These are phyloP conservation scores for Nakaseomyces sp. DNA, from an alignment of 1,139 yeast genomes.

Conservation along the genomic window DNA sequence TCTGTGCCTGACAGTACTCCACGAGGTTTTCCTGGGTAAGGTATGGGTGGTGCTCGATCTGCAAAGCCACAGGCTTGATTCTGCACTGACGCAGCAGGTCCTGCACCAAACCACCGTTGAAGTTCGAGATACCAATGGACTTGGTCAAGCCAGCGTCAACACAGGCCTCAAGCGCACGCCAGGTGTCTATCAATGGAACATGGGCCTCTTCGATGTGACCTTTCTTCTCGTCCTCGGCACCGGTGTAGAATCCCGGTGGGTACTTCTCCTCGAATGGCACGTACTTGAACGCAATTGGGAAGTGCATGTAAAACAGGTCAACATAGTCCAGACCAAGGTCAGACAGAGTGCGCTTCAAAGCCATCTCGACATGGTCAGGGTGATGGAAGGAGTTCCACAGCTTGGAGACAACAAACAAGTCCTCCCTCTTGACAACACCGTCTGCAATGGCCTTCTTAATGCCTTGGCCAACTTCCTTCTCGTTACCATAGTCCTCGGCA, in stretches of 20 bases:
- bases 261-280: slow-evolving; percentile 66
- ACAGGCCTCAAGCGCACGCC: slow-evolving; percentile 66
- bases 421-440: slow-evolving; percentile 62
- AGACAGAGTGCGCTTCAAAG: slow-evolving; percentile 51
- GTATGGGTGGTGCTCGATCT: slow-evolving; percentile 91
- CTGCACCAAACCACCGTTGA: slow-evolving; percentile 61
- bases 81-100: slow-evolving; percentile 66
- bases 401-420: slow-evolving; percentile 67
- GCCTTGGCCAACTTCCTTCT: slow-evolving; percentile 65
- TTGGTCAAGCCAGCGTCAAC: slow-evolving; percentile 56
- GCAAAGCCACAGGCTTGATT: slow-evolving; percentile 68
- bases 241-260: slow-evolving; percentile 65
- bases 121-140: slow-evolving; percentile 81
- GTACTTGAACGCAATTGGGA: slow-evolving; percentile 68
- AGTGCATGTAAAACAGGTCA: slow-evolving; percentile 70
- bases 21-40: slow-evolving; percentile 66
- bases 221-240: slow-evolving; percentile 42
- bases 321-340: slow-evolving; percentile 62
- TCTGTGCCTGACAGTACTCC: slow-evolving; percentile 51
- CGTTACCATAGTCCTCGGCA: slow-evolving; percentile 74
- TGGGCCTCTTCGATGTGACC: slow-evolving; percentile 46
- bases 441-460: slow-evolving; percentile 55
- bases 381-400: slow-evolving; percentile 75
- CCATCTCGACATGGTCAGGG: slow-evolving; percentile 41
- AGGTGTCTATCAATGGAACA: slow-evolving; percentile 68